These are phyloP conservation scores for Botrytis sinoallii DNA, from an alignment of 2,329 filamentous ascomycete genomes.

Conservation along the genomic window DNA sequence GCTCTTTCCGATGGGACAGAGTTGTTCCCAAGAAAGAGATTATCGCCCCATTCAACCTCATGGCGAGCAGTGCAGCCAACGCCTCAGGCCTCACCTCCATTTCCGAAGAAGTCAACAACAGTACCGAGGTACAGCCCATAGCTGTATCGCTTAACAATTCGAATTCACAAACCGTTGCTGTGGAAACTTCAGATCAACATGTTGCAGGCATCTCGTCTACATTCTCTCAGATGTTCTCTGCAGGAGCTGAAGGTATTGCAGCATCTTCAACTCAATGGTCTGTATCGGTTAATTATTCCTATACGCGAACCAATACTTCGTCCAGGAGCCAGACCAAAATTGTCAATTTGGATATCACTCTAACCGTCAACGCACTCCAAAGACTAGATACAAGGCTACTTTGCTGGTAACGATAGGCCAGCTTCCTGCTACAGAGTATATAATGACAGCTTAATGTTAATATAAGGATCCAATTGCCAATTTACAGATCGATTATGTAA, in stretches of 20 bases:
- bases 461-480: not conserved
- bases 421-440: not conserved
- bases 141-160: not conserved
- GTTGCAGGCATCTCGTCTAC: not conserved
- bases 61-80: not conserved
- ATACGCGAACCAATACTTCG: not conserved
- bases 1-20: not conserved
- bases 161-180: not conserved
- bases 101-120: not conserved
- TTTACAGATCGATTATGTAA: not conserved
- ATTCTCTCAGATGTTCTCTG: not conserved
- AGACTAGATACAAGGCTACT: not conserved
- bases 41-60: not conserved
- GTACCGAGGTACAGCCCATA: not conserved
- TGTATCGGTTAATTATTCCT: not conserved
- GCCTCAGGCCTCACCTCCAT: not conserved
- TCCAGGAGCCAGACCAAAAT: not conserved
- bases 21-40: not conserved
- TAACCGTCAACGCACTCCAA: not conserved
- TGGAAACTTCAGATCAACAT: slow-evolving; percentile 7
- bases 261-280: not conserved
- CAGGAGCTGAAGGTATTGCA: not conserved
- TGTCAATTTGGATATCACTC: not conserved
- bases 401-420: not conserved
- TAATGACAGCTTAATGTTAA: not conserved